Evolutionary conservation across 441 rosid genomes (phyloP).

Genomic region (Caryocar brasiliense): DNA sequence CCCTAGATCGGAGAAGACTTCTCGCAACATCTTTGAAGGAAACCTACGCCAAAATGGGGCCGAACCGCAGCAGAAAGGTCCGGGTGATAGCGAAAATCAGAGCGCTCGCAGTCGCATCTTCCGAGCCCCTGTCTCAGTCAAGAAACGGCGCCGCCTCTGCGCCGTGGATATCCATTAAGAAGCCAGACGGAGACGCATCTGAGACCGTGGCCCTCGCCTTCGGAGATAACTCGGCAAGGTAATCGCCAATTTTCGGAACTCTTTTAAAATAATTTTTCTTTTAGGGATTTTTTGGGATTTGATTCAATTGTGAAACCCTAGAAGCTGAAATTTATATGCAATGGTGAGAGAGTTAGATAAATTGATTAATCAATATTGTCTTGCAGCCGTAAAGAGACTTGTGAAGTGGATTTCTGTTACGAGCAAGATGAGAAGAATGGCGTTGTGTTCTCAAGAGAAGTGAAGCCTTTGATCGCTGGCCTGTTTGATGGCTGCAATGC

Average conservation of each 20-base stretch:
- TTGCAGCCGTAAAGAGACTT: conserved; percentile 41
- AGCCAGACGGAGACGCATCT: conserved; percentile 33
- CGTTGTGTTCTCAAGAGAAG: conserved; percentile 33
- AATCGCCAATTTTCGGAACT: background rate
- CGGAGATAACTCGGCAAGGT: conserved; percentile 37
- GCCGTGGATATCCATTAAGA: conserved; percentile 29
- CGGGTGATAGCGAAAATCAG: conserved; percentile 62
- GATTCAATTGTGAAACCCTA: no score
- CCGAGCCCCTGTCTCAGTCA: conserved; percentile 9
- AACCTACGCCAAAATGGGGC: background rate
- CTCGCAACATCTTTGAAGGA: no score
- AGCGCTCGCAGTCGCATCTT: conserved; percentile 24
- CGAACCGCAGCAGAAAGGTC: conserved; percentile 11
- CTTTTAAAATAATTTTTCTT: background rate
- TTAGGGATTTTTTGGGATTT: no score
- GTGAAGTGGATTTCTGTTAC: conserved; percentile 43
- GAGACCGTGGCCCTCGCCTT: conserved; percentile 35
- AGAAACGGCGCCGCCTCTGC: background rate
- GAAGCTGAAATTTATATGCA: background rate
- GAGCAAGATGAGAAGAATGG: conserved; percentile 27
- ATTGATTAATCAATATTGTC: no score
- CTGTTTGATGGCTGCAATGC: conserved; percentile 45
- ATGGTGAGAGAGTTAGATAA: no score
- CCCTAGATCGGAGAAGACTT: no score
- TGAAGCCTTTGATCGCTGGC: conserved; percentile 34